phyloP scores from a whole-genome alignment of 306 rosid genomes.

The Trifolium repens region DNA sequence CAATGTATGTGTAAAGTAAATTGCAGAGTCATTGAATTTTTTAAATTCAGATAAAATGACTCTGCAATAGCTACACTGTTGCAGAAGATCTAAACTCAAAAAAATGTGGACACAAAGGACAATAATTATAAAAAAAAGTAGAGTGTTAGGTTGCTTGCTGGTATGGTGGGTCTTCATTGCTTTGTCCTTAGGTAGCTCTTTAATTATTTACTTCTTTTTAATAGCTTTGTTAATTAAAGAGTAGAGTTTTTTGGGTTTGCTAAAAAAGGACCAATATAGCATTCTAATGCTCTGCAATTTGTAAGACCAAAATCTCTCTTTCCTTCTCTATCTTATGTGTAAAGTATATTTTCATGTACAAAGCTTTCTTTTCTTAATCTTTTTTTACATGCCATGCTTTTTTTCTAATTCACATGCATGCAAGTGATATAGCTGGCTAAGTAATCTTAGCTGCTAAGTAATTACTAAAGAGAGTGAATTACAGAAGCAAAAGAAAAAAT shows the following conservation, averaged over 20 bases:
- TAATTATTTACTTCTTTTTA: not conserved
- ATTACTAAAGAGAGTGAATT: slow-evolving; percentile 6
- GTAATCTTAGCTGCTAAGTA: slow-evolving; percentile 24
- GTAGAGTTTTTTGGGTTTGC: slow-evolving; percentile 45
- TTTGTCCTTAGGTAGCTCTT: slow-evolving; percentile 36
- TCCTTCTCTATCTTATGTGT: slow-evolving; percentile 54
- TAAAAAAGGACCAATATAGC: slow-evolving; percentile 46
- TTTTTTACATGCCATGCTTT: slow-evolving; percentile 22
- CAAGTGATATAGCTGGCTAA: slow-evolving; percentile 14
- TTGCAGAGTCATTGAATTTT: not conserved
- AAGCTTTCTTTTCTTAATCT: slow-evolving; percentile 27
- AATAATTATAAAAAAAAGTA: not conserved
- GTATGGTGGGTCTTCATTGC: slow-evolving; percentile 40
- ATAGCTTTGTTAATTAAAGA: slow-evolving; percentile 19
- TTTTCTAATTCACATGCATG: slow-evolving; percentile 34
- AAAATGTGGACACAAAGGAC: slow-evolving; percentile 31
- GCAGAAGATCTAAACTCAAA: not conserved
- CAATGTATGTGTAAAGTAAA: not conserved
- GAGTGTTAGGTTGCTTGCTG: slow-evolving; percentile 32
- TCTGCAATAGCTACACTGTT: not conserved
- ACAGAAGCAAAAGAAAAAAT: not conserved
- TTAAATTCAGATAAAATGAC: not conserved
- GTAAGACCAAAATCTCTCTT: slow-evolving; percentile 53
- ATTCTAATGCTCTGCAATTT: slow-evolving; percentile 45
- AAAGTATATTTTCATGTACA: slow-evolving; percentile 51